A percentile compares a stretch with the other conserved stretches of the same genome.
Conservation (phyloP, 2,329 filamentous ascomycete species). For the Didymella segeticola region DNA sequence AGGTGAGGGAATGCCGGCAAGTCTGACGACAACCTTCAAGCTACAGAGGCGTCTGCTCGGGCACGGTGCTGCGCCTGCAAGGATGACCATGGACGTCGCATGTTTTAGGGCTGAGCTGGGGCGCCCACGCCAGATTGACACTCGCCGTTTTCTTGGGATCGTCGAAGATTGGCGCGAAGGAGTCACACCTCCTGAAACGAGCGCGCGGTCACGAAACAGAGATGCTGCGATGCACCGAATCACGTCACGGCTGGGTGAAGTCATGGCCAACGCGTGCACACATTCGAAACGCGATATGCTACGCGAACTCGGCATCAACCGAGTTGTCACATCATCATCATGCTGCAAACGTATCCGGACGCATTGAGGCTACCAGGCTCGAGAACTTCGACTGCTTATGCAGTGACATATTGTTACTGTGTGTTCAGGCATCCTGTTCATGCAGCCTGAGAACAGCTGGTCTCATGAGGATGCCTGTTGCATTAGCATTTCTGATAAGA, state of each 20-base stretch:
- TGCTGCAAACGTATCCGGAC: conserved; percentile 3
- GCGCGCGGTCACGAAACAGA: conserved; percentile 32
- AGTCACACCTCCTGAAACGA: conserved; percentile 27
- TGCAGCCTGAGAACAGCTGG: background rate
- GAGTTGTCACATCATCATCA: conserved; percentile 23
- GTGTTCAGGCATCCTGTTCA: background rate
- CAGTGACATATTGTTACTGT: conserved; percentile 1
- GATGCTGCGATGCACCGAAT: conserved; percentile 22
- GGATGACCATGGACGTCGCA: conserved; percentile 8
- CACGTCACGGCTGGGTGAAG: background rate
- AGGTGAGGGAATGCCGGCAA: conserved; percentile 14
- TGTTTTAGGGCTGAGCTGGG: conserved; percentile 22
- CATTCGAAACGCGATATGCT: conserved; percentile 29
- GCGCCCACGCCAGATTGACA: conserved; percentile 16
- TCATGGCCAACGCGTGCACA: conserved; percentile 12
- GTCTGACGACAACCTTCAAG: conserved; percentile 16
- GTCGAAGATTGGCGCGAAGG: conserved; percentile 28
- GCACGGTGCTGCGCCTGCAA: conserved; percentile 9
- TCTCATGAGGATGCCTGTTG: background rate
- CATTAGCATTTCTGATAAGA: conserved; percentile 1
- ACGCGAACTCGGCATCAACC: conserved; percentile 19
- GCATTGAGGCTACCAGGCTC: conserved; percentile 10
- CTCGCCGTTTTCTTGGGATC: conserved; percentile 22
- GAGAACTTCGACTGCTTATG: conserved; percentile 3
- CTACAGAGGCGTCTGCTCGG: conserved; percentile 4